phyloP scores from a whole-genome alignment of 164 flowering plant genomes.

The Vitis rotundifolia region DNA sequence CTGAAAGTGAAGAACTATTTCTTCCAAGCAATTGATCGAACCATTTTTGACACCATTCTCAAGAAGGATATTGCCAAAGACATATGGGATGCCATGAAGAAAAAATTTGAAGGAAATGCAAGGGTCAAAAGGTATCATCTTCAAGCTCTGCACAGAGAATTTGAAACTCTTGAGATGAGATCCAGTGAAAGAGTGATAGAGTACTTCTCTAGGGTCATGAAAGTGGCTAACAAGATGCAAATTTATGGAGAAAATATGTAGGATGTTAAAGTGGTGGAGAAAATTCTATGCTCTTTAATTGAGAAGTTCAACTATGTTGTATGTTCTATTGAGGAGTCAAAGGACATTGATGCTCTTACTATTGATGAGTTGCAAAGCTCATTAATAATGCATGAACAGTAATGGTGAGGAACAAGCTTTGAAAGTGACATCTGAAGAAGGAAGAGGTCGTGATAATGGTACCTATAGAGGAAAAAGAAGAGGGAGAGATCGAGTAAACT shows the following conservation, averaged over 20 bases:
- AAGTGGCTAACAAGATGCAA: conserved; percentile 24
- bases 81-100: neutral
- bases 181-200: conserved; percentile 12
- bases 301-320: conserved; percentile 20
- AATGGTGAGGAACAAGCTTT: conserved; percentile 7
- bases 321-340: neutral
- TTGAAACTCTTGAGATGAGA: conserved; percentile 9
- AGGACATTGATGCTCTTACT: neutral
- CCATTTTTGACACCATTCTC: conserved; percentile 7
- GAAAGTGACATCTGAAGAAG: neutral
- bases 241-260: conserved; percentile 10
- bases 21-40: conserved; percentile 7
- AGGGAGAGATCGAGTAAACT: conserved; percentile 17
- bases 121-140: conserved; percentile 16
- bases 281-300: conserved; percentile 18
- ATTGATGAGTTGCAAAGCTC: conserved; percentile 23
- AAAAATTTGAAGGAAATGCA: neutral
- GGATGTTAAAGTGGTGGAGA: conserved; percentile 15
- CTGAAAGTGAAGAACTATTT: conserved; percentile 13
- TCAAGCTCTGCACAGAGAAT: conserved; percentile 3
- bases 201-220: conserved; percentile 27
- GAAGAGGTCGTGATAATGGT: conserved; percentile 14
- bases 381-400: conserved; percentile 16
- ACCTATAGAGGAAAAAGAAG: conserved; percentile 22
- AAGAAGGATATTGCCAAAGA: conserved; percentile 14